phyloP scores from a whole-genome alignment of 169 alveolate species.

The Babesia caballi region DNA sequence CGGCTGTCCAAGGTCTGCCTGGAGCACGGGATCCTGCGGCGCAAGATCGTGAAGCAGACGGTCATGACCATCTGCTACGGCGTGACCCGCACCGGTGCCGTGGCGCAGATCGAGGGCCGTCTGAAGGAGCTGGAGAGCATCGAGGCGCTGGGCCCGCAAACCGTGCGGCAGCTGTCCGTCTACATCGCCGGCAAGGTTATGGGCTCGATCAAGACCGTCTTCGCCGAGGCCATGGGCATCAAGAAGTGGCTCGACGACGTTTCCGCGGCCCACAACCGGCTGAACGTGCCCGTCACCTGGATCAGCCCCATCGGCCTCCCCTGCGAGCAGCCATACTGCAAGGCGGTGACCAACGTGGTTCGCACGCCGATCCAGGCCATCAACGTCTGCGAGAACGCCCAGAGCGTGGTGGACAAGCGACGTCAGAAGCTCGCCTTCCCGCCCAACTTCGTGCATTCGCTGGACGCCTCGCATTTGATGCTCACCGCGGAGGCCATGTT shows the following conservation, averaged over 20 bases:
- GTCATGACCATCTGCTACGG: slow-evolving; percentile 98
- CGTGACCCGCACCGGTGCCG: slow-evolving; percentile 92
- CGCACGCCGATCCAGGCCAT: slow-evolving; percentile 84
- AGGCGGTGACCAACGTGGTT: slow-evolving; percentile 72
- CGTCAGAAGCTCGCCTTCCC: slow-evolving; percentile 95
- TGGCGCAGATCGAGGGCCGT: slow-evolving; percentile 67
- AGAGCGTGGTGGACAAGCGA: slow-evolving; percentile 71
- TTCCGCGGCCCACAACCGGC: slow-evolving; percentile 84
- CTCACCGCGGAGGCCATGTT: slow-evolving; percentile 88
- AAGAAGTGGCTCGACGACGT: slow-evolving; percentile 92
- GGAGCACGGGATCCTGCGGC: slow-evolving; percentile 76
- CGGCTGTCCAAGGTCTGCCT: slow-evolving; percentile 62
- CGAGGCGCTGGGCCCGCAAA: slow-evolving; percentile 49
- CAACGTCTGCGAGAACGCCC: slow-evolving; percentile 69
- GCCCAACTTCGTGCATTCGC: slow-evolving; percentile 93
- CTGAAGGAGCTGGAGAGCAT: slow-evolving; percentile 54
- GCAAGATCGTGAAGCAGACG: slow-evolving; percentile 96
- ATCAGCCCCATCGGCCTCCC: slow-evolving; percentile 92
- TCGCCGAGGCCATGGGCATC: slow-evolving; percentile 89
- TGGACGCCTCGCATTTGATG: slow-evolving; percentile 96
- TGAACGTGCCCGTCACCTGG: slow-evolving; percentile 92
- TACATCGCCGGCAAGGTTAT: slow-evolving; percentile 88
- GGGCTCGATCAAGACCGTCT: slow-evolving; percentile 89
- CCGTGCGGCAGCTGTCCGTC: slow-evolving; percentile 49
- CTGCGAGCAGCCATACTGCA: slow-evolving; percentile 92